A percentile compares a stretch with the other conserved stretches of the same genome.
These are phyloP conservation scores for Elongisporangium undulatum DNA, from an alignment of 352 stramenopile species.

Conservation along the genomic window DNA sequence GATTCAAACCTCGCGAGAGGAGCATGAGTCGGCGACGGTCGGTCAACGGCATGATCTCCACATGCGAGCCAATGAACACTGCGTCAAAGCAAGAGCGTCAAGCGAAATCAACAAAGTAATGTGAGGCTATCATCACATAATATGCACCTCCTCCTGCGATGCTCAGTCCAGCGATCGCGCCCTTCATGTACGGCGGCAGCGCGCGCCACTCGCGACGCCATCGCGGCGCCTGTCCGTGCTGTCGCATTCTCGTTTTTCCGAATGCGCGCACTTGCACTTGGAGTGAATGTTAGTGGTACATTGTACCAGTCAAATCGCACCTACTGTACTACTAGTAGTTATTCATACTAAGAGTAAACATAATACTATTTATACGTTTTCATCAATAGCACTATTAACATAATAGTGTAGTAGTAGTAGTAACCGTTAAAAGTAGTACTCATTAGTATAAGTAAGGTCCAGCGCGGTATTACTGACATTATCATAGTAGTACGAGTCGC, in stretches of 20 bases:
- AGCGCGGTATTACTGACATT: no score
- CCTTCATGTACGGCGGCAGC: constrained; percentile 31
- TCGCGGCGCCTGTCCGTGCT: not conserved
- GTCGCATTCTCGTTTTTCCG: not conserved
- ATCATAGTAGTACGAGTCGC: no score
- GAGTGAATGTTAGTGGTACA: not conserved
- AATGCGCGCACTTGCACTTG: not conserved
- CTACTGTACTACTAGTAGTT: no score
- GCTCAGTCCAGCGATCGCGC: constrained; percentile 12
- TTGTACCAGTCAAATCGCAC: not conserved
- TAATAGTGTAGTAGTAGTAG: no score
- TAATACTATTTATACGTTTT: no score
- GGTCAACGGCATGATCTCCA: constrained; percentile 64
- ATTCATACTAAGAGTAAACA: no score
- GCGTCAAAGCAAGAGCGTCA: not conserved
- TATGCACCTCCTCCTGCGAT: constrained; percentile 3
- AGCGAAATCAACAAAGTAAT: not conserved
- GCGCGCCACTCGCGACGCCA: constrained; percentile 28
- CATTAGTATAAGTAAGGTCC: no score
- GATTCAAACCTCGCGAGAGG: constrained; percentile 30
- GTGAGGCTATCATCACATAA: not conserved
- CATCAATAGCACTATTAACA: no score
- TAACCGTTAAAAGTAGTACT: no score
- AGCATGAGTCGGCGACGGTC: constrained; percentile 61
- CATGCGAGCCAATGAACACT: constrained; percentile 22